A percentile compares a stretch with the other conserved stretches of the same genome.
Evolutionary conservation across 208 protist species (phyloP).

Genomic region (Leishmania lainsoni): DNA sequence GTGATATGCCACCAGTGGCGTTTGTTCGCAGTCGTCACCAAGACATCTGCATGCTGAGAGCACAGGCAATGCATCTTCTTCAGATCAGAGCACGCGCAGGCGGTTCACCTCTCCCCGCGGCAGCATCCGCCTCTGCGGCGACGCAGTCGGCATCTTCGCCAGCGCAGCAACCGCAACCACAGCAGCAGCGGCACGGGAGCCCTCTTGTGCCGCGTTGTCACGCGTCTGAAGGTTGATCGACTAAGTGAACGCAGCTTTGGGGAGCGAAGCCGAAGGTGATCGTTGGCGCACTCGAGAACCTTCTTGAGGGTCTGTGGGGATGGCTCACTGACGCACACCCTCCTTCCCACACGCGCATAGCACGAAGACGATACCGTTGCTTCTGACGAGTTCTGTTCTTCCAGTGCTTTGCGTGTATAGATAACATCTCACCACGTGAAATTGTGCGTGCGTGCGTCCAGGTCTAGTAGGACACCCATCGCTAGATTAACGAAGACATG

Average conservation of each 20-base stretch:
- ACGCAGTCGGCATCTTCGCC: not conserved
- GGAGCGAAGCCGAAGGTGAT: not conserved
- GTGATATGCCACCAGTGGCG: conserved; percentile 16
- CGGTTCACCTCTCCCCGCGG: not conserved
- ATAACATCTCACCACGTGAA: not conserved
- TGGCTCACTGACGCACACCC: not conserved
- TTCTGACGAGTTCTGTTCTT: not conserved
- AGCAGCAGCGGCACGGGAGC: not conserved
- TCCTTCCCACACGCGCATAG: not conserved
- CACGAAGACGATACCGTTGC: not conserved
- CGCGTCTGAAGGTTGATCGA: not conserved
- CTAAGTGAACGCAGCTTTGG: not conserved
- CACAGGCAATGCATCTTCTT: conserved; percentile 29
- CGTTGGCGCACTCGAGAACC: not conserved
- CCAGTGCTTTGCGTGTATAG: not conserved
- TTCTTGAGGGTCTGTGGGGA: not conserved
- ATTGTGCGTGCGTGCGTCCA: not conserved
- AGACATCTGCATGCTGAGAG: conserved; percentile 14
- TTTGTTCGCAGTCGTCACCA: conserved; percentile 26
- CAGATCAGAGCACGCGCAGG: not conserved
- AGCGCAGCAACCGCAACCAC: not conserved
- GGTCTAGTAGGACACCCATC: not conserved
- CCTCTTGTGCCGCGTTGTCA: not conserved
- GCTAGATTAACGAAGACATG: not conserved
- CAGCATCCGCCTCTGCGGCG: not conserved